Percentiles rank a stretch among this genome's conserved stretches.
Evolutionary conservation across 2,329 filamentous ascomycete genomes (phyloP).

Genomic region (Capronia epimyces): DNA sequence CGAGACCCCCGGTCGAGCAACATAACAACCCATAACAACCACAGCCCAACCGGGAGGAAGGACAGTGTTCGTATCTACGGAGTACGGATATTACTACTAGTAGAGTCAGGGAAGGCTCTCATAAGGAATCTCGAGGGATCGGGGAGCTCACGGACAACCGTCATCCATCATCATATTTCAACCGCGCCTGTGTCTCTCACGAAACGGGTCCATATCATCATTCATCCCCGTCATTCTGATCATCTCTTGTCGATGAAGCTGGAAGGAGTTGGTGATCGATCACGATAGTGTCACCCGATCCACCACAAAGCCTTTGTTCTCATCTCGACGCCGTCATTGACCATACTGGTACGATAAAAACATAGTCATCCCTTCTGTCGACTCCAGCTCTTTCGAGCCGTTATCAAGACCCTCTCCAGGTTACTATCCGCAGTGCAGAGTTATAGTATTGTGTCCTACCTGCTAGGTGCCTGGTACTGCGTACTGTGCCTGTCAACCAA

Average conservation of each 20-base stretch:
- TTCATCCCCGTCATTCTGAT: neutral
- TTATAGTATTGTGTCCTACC: neutral
- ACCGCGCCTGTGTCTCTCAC: neutral
- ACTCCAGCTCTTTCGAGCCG: neutral
- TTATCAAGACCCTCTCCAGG: neutral
- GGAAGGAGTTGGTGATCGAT: neutral
- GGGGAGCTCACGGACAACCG: neutral
- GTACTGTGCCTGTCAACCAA: neutral
- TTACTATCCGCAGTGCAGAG: neutral
- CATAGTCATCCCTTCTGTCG: neutral
- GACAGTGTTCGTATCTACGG: no score
- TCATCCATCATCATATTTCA: neutral
- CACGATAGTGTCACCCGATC: conserved; percentile 4
- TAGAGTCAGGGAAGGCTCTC: neutral
- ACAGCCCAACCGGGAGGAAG: neutral
- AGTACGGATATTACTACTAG: no score
- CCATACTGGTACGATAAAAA: neutral
- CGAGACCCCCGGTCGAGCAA: conserved; percentile 5
- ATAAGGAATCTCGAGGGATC: neutral
- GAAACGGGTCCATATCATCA: neutral
- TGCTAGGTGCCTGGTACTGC: no score
- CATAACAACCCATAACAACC: neutral
- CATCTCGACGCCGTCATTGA: conserved; percentile 1
- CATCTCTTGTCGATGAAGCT: neutral
- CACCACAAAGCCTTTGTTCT: conserved; percentile 3